phyloP scores from a whole-genome alignment of 179 eudicot genomes.

The Spinacia oleracea region DNA sequence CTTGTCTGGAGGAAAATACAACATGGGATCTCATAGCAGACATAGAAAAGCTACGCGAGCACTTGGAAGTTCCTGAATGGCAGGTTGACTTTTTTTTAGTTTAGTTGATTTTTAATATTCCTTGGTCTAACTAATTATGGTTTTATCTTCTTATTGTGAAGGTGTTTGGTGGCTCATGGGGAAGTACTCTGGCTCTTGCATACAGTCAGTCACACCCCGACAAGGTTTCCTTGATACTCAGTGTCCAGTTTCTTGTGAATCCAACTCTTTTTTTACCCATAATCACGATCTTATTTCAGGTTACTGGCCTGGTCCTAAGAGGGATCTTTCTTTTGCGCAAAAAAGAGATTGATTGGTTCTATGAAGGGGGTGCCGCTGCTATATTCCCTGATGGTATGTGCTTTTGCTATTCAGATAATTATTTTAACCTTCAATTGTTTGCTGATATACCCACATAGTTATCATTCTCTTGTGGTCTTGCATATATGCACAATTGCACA shows the following conservation, averaged over 20 bases:
- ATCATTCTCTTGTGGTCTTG: no score
- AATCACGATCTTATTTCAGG: constrained; percentile 42
- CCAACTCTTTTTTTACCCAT: background rate
- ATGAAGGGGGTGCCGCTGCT: constrained; percentile 99
- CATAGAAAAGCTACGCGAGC: constrained; percentile 84
- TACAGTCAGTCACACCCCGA: constrained; percentile 95
- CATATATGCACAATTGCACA: no score
- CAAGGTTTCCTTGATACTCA: constrained; percentile 42
- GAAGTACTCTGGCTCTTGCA: constrained; percentile 95
- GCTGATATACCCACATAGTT: background rate
- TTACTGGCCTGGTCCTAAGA: constrained; percentile 88
- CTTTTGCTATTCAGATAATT: constrained; percentile 12
- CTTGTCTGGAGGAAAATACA: constrained; percentile 91
- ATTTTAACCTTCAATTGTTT: background rate
- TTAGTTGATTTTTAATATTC: constrained; percentile 1
- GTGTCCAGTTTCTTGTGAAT: constrained; percentile 16
- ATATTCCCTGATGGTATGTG: constrained; percentile 86
- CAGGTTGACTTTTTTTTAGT: constrained; percentile 53
- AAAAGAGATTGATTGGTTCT: constrained; percentile 98
- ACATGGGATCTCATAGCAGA: constrained; percentile 95
- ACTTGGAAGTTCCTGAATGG: constrained; percentile 89
- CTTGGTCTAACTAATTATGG: background rate
- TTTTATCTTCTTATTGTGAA: constrained; percentile 30
- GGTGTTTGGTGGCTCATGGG: constrained; percentile 99
- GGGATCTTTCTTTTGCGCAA: constrained; percentile 94